Base-by-base conservation (phyloP, 495 filamentous ascomycete genomes). In the Podospora appendiculata region DNA sequence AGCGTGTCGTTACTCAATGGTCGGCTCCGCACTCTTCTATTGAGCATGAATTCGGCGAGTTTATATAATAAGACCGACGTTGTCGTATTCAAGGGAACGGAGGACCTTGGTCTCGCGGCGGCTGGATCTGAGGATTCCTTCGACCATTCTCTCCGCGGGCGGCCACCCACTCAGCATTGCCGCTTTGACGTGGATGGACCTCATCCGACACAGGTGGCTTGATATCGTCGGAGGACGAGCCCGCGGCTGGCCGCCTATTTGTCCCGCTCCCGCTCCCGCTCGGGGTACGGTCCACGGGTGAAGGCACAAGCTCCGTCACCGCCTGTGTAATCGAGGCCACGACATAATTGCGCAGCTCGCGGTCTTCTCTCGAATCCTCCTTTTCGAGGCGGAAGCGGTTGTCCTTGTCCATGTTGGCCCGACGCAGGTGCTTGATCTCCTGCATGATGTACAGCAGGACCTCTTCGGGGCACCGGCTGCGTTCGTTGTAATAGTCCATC, bases 361-460 rank as follows among this genome's bases (percentile, higher is more conserved):
- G 78, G 63, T 94, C 88, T 63, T 99, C 93, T 11, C 81, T 79
- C 59, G 84, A 80, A 61, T 97, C 93, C 65, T 97, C 93, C 66
- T 90, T 93, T 60, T 91, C 80, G 32, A 97, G 73, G 45, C 84
- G 82, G 64, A 86, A 87, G 50, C 84, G 81, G 40, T 92, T 82
- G 12, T 94, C 80, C 64, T 95, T 94, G 47, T 74, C 72, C 70
- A 91, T 74, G 58, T 89, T 86, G 52, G 82, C 79, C 4, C 93
- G 84, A 52, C 91, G 85, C 56, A 89, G 80, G 48, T 79, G 78
- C 39, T 87, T 86, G 59, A 99, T 94, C 68, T 99, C 94, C 51
- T 90, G 81, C 60, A 90, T 83, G 47, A 95, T 86, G 71, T 87
- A 90, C 17, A 93, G 73, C 32, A 97, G 74, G 6, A 95, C 92